Conservation (phyloP, 352 stramenopile genomes). For the Pythium periplocum region DNA sequence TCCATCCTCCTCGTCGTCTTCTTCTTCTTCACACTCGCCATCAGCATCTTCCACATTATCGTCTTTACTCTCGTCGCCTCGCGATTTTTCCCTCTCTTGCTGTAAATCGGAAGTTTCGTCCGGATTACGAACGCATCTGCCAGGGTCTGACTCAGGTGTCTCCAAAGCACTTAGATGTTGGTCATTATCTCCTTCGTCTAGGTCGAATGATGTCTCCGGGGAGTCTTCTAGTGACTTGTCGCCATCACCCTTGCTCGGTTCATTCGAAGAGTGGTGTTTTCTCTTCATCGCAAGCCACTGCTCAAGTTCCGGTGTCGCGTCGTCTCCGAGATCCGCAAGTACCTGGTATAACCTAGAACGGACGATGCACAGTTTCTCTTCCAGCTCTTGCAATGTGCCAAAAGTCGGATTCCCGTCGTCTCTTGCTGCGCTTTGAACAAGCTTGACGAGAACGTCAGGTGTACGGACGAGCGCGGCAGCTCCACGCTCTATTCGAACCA, state of each 20-base stretch:
- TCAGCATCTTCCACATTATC: conserved; percentile 4
- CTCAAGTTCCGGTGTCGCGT: neutral
- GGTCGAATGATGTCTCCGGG: too few relatives aligned
- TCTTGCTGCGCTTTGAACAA: neutral
- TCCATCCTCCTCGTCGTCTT: conserved; percentile 10
- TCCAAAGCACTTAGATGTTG: too few relatives aligned
- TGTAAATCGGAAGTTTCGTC: too few relatives aligned
- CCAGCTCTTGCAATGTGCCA: conserved; percentile 8
- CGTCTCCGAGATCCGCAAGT: conserved; percentile 12
- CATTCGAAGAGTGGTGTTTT: too few relatives aligned
- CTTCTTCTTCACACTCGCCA: conserved; percentile 7
- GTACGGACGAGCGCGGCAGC: conserved; percentile 1
- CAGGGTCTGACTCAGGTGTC: too few relatives aligned
- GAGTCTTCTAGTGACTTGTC: neutral
- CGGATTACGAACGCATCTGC: too few relatives aligned
- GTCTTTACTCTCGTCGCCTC: neutral
- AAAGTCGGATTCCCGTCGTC: conserved; percentile 13
- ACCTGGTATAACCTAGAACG: conserved; percentile 11
- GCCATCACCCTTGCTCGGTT: neutral
- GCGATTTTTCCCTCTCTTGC: too few relatives aligned
- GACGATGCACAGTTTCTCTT: conserved; percentile 15
- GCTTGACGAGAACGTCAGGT: neutral
- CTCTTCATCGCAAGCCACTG: too few relatives aligned
- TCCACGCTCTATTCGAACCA: neutral
- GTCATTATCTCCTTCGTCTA: too few relatives aligned